These are phyloP conservation scores for Zizania latifolia DNA, from an alignment of 176 grass and related monocot species.

Conservation along the genomic window DNA sequence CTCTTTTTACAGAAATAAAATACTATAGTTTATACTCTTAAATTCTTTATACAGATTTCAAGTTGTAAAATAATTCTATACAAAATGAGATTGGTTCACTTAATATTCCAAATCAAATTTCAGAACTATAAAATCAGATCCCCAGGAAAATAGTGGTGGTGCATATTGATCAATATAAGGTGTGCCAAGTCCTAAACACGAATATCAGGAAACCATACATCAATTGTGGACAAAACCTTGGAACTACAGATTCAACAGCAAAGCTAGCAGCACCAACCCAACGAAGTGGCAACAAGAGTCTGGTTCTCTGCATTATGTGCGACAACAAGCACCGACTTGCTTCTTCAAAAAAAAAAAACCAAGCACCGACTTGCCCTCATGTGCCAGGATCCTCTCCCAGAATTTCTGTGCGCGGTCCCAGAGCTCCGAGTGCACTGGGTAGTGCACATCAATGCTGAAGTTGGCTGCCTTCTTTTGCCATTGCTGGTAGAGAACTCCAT, in stretches of 20 bases:
- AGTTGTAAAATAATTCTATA: not conserved
- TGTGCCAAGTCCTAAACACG: constrained; percentile 59
- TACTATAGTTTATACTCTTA: not conserved
- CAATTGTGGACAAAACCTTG: not conserved
- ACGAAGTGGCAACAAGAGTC: constrained; percentile 65
- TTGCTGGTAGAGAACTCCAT: constrained; percentile 45
- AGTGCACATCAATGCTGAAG: constrained; percentile 81
- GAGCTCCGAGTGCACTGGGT: constrained; percentile 65
- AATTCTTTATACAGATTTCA: not conserved
- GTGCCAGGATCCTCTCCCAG: constrained; percentile 75
- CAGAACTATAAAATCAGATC: not conserved
- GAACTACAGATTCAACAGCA: not conserved
- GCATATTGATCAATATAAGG: not conserved
- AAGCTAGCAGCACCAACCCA: constrained; percentile 42
- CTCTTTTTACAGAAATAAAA: not conserved
- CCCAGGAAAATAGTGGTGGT: not conserved
- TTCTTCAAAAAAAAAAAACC: no score
- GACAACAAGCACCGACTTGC: constrained; percentile 76
- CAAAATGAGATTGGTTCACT: not conserved
- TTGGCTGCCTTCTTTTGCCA: constrained; percentile 76
- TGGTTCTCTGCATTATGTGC: constrained; percentile 96
- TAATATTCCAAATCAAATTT: not conserved
- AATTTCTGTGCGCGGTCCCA: constrained; percentile 68
- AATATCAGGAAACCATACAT: not conserved
- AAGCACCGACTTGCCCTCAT: constrained; percentile 75